These are phyloP conservation scores for Annulohypoxylon bovei DNA, from an alignment of 495 filamentous ascomycete species.

Conservation along the genomic window DNA sequence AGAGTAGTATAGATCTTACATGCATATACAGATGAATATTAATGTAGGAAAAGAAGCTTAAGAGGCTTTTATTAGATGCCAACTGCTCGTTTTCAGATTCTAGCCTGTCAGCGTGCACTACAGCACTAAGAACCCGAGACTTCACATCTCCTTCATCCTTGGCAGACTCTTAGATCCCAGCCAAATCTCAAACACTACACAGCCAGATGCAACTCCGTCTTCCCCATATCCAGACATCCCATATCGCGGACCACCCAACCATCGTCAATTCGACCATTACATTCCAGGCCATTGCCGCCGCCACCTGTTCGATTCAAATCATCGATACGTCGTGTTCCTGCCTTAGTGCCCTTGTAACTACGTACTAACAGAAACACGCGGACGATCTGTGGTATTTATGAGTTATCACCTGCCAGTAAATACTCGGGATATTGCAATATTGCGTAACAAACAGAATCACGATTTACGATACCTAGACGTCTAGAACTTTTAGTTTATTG, in stretches of 20 bases:
- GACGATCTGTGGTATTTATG: slow-evolving; percentile 1
- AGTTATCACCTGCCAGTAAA: slow-evolving; percentile 6
- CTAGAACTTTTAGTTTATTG: neutral
- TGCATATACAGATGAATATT: neutral
- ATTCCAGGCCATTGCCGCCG: slow-evolving; percentile 42
- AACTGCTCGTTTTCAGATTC: slow-evolving; percentile 9
- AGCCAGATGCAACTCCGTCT: slow-evolving; percentile 39
- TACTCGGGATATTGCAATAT: neutral
- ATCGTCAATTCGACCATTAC: slow-evolving; percentile 30
- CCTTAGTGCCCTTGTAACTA: slow-evolving; percentile 39
- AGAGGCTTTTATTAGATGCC: neutral
- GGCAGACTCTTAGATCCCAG: slow-evolving; percentile 36
- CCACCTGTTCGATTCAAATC: slow-evolving; percentile 17
- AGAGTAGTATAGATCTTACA: neutral
- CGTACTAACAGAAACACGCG: slow-evolving; percentile 24
- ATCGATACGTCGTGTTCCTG: slow-evolving; percentile 38
- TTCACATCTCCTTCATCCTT: slow-evolving; percentile 33
- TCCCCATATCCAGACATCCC: slow-evolving; percentile 21
- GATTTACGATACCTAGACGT: neutral
- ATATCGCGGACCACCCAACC: slow-evolving; percentile 35
- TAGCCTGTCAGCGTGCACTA: slow-evolving; percentile 7
- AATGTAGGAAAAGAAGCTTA: slow-evolving; percentile 10
- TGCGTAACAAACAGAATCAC: neutral
- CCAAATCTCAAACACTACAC: slow-evolving; percentile 41
- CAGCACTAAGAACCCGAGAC: slow-evolving; percentile 8